Percentiles rank a stretch among this genome's conserved stretches.
Evolutionary conservation across 345 rosid species (phyloP).

Genomic region (Cardamine resedifolia): DNA sequence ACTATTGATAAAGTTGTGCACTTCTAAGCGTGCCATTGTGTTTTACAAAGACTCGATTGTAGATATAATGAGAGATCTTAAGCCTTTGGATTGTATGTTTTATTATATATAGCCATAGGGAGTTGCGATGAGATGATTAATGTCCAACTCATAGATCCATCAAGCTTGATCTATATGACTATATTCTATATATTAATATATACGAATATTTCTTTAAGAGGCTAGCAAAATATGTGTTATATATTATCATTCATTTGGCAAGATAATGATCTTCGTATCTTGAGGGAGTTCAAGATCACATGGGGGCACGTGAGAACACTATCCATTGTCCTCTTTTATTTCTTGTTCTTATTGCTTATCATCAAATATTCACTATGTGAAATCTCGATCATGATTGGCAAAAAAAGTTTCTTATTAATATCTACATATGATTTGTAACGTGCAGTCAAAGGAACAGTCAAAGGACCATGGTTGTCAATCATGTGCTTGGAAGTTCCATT

Average conservation of each 20-base stretch:
- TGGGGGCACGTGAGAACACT: slow-evolving; percentile 30
- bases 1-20: slow-evolving; percentile 52
- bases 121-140: not conserved
- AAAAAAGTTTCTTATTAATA: not conserved
- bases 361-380: slow-evolving; percentile 2
- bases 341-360: slow-evolving; percentile 4
- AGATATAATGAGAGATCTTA: slow-evolving; percentile 8
- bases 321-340: slow-evolving; percentile 12
- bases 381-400: not conserved
- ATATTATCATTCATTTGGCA: slow-evolving; percentile 4
- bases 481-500: slow-evolving; percentile 21
- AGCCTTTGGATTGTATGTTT: not conserved
- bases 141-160: slow-evolving; percentile 16
- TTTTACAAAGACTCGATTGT: slow-evolving; percentile 14
- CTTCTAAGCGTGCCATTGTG: slow-evolving; percentile 66
- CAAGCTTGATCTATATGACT: slow-evolving; percentile 12
- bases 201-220: not conserved
- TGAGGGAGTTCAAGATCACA: slow-evolving; percentile 13
- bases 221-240: not conserved
- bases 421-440: slow-evolving; percentile 18
- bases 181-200: not conserved
- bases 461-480: slow-evolving; percentile 27
- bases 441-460: slow-evolving; percentile 39
- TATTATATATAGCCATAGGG: slow-evolving; percentile 17
- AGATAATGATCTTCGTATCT: slow-evolving; percentile 31